Conservation (phyloP, 2,329 filamentous ascomycete species). For the Diaporthe ampelina region DNA sequence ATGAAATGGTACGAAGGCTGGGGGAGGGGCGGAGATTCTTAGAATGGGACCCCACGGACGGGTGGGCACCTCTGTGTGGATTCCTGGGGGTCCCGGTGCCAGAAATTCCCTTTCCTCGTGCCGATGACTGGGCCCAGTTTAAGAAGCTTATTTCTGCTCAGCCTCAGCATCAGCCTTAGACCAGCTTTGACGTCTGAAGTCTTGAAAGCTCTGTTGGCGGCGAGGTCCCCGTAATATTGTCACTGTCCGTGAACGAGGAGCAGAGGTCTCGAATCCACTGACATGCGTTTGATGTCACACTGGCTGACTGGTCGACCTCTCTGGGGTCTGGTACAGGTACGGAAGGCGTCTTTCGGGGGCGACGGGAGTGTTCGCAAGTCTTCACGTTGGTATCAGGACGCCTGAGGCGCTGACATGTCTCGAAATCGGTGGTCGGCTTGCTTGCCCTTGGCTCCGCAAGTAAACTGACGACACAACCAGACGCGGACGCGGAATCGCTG, state of each 20-base stretch:
- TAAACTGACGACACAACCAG: no score
- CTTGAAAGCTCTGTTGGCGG: not conserved
- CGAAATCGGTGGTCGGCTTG: not conserved
- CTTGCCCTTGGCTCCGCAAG: not conserved
- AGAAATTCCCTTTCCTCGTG: slow-evolving; percentile 46
- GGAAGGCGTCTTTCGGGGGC: not conserved
- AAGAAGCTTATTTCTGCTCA: slow-evolving; percentile 45
- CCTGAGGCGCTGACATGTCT: not conserved
- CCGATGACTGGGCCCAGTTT: slow-evolving; percentile 50
- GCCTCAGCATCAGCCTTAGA: not conserved
- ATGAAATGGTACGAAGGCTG: slow-evolving; percentile 44
- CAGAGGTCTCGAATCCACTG: not conserved
- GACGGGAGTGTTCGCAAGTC: not conserved
- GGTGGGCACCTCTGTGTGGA: slow-evolving; percentile 49
- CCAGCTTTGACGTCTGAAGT: not conserved
- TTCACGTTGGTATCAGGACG: not conserved
- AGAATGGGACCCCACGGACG: slow-evolving; percentile 47
- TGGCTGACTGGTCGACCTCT: not conserved
- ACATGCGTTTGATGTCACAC: not conserved
- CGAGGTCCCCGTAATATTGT: not conserved
- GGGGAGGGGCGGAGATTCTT: slow-evolving; percentile 45
- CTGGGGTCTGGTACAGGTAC: no score
- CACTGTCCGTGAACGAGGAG: not conserved
- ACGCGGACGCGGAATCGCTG: not conserved
- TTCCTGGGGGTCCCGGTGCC: slow-evolving; percentile 47